Evolutionary conservation across 139 green algal species (phyloP), one percentile per base, ranked within the genome.

Genomic region (Gonium pectorale): DNA sequence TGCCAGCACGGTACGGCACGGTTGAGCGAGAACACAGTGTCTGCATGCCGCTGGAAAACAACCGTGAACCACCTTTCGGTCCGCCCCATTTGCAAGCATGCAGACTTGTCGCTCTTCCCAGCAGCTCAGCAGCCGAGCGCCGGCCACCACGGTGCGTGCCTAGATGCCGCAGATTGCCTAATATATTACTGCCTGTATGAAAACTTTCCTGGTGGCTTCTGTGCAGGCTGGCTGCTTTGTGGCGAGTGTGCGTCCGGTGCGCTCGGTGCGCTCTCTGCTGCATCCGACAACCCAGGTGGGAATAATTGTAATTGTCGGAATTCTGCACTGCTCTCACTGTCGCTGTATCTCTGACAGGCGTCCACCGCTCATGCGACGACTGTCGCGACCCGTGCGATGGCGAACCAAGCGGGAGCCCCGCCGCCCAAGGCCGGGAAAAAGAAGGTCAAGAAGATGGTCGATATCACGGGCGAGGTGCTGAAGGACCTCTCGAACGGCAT

Each of bases 401-500:
- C 77, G 0, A 74, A 8, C 33, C 77, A 83, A 73, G 77, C 79
- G 0, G 79, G 79, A 27, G 2, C 46, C 2, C 79, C 79, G 0
- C 78, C 63, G 5, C 63, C 63, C 26, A 54, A 33, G 19, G 56
- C 85, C 22, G 43, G 54, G 1, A 89, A 90, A 40, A 89, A 88
- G 52, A 90, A 89, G 69, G 63, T 86, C 43, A 91, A 93, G 41
- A 90, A 86, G 81, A 83, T 90, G 69, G 85, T 89, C 38, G 80
- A 88, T 67, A 89, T 91, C 37, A 79, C 70, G 7, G 88, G 88
- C 1, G 73, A 90, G 0, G 87, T 93, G 31, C 67, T 68, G n/a
- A 89, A 91, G 80, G 87, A 93, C 52, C 56, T 93, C 35, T 87
- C 85, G 35, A 93, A 93, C 60, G 87, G 87, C 52, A 93, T 91